Base-by-base conservation (phyloP, 306 rosid genomes). In the Erythrophleum fordii region DNA sequence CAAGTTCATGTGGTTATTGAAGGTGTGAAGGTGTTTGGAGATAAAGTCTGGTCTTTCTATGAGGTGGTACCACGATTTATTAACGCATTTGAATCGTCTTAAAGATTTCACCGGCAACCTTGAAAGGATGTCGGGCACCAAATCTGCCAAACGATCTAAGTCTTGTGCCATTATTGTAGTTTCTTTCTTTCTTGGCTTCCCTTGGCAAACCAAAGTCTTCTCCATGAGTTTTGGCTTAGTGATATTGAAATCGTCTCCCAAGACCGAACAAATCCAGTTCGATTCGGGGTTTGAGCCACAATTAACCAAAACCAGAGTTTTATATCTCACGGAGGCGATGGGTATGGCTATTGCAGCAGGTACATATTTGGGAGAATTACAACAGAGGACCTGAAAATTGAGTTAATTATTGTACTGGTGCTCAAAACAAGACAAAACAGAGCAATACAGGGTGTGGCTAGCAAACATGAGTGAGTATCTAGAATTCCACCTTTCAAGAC, bases 41-140 rank as follows among this genome's bases (percentile, higher is more conserved):
- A 73, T 52, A 13, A 73, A 73, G 12, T 34, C 26, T 11, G 65
- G 77, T 7, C 41, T 20, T 31, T n/a, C 20, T 11, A 53, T 53
- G 18, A 73, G 52, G 23, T 11, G 11, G 49, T 20, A 20, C 77
- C 77, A 73, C 2, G 66, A n/a, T 53, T 35, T 73, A 5, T 53
- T 6, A n/a, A 73, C 66, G 5, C 66, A 53, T 13, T 25, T 16
- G 20, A 73, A 73, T 1, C 51, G 65, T 37, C 25, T 53, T 42
- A 73, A 34, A 3, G 67, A 52, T 55, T 73, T 73, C 11, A 73
- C 77, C 0, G 77, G 67, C 66, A 73, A n/a, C 51, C 66, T 53
- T 37, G n/a, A 35, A 16, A 73, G 66, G 20, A 73, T 73, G 6
- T 73, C 51, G 4, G 67, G 64, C 34, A 52, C 46, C 64, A 34